phyloP scores from a whole-genome alignment of 2,329 filamentous ascomycete species.

The Thielaviopsis populi region DNA sequence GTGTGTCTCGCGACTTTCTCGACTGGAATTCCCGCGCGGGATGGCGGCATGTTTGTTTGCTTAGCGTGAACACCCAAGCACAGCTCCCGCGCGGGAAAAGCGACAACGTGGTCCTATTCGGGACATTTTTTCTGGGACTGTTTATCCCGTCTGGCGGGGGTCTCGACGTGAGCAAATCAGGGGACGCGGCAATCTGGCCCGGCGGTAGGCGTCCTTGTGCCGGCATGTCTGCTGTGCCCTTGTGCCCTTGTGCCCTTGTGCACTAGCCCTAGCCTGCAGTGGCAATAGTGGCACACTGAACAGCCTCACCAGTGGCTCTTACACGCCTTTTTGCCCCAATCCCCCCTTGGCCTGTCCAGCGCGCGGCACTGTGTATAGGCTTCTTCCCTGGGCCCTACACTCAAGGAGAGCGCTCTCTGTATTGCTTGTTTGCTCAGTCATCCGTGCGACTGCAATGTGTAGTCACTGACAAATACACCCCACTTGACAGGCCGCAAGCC shows the following conservation, averaged over 20 bases:
- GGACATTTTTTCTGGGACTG: background rate
- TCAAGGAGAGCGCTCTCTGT: background rate
- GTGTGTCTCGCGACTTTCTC: background rate
- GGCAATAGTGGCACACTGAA: background rate
- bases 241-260: background rate
- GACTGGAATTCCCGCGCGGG: background rate
- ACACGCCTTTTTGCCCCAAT: background rate
- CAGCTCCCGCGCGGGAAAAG: background rate
- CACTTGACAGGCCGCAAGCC: background rate
- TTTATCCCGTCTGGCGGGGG: background rate
- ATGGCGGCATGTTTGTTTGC: background rate
- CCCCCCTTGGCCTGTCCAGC: background rate
- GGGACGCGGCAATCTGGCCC: too few relatives aligned
- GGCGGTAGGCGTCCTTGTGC: too few relatives aligned
- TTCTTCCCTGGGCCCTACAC: background rate
- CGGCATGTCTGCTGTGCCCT: too few relatives aligned
- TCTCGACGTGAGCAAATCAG: background rate
- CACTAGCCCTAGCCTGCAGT: background rate
- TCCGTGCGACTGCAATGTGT: background rate
- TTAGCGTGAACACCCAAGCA: background rate
- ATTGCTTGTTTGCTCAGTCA: background rate
- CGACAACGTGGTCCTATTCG: background rate
- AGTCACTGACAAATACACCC: background rate
- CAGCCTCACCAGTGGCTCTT: too few relatives aligned
- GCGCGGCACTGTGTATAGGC: background rate